Conservation (phyloP, 257 asterid genomes). For the Echites panduratus region DNA sequence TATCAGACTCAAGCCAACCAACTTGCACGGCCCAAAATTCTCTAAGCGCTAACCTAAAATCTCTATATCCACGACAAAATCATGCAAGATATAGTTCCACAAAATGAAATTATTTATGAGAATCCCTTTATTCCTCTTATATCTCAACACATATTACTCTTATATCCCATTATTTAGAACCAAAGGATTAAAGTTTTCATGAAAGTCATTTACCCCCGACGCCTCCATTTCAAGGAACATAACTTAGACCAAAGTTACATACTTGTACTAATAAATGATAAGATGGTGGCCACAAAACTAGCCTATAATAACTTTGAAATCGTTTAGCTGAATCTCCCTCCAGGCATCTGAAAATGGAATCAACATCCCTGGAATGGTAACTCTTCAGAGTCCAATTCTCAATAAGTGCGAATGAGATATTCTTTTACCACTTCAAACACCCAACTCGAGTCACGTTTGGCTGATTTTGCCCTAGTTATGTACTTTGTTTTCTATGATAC, state of each 20-base stretch:
- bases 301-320: neutral
- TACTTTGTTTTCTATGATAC: too few relatives aligned
- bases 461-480: neutral
- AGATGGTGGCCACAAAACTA: neutral
- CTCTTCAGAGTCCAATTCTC: neutral
- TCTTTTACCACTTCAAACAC: neutral
- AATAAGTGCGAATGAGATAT: neutral
- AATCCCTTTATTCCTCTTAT: neutral
- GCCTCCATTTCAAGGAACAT: neutral
- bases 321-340: neutral
- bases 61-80: neutral
- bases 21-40: neutral
- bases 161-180: neutral
- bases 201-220: neutral
- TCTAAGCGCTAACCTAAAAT: neutral
- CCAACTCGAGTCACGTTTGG: neutral
- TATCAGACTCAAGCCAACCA: neutral
- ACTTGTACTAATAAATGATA: neutral
- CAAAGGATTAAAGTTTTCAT: neutral
- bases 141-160: neutral
- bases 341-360: neutral
- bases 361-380: neutral
- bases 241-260: neutral
- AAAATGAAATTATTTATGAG: neutral
- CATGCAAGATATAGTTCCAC: neutral